These are phyloP conservation scores for Ganoderma meredithae DNA, from an alignment of 1,284 basidiomycete genomes.

Conservation along the genomic window DNA sequence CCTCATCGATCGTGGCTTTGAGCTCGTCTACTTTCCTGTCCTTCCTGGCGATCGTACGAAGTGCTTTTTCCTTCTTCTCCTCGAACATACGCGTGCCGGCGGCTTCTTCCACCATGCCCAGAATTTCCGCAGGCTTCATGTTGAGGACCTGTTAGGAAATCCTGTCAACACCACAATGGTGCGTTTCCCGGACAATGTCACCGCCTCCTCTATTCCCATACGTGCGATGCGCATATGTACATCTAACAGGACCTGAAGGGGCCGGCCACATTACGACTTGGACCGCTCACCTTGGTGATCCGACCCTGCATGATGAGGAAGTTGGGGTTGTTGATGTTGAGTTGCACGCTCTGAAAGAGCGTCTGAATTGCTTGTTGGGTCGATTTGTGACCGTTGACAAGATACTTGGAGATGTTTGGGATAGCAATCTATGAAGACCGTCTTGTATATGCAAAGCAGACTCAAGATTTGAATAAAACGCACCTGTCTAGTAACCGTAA, in stretches of 20 bases:
- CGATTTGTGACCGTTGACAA: conserved; percentile 96
- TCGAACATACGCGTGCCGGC: conserved; percentile 99
- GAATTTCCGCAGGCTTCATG: conserved; percentile 98
- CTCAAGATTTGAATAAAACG: conserved; percentile 29
- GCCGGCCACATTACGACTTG: neutral
- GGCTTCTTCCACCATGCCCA: conserved; percentile 99
- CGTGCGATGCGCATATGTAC: neutral
- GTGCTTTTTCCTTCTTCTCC: conserved; percentile 97
- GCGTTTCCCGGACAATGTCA: neutral
- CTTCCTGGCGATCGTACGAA: conserved; percentile 97
- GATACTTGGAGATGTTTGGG: conserved; percentile 95
- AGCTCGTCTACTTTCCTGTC: conserved; percentile 97
- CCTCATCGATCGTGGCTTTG: conserved; percentile 80
- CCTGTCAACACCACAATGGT: neutral
- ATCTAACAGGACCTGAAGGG: neutral
- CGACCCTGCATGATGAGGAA: conserved; percentile 99
- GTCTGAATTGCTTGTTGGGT: conserved; percentile 90
- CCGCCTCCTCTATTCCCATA: no score
- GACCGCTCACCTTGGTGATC: conserved; percentile 78
- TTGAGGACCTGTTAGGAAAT: conserved; percentile 78
- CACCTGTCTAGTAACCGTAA: conserved; percentile 97
- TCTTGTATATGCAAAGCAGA: neutral
- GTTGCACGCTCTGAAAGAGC: conserved; percentile 96
- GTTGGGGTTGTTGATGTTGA: conserved; percentile 99
- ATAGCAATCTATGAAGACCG: conserved; percentile 75